Base-by-base conservation (phyloP, 495 filamentous ascomycete species). In the Hypoxylon lienhwacheense region DNA sequence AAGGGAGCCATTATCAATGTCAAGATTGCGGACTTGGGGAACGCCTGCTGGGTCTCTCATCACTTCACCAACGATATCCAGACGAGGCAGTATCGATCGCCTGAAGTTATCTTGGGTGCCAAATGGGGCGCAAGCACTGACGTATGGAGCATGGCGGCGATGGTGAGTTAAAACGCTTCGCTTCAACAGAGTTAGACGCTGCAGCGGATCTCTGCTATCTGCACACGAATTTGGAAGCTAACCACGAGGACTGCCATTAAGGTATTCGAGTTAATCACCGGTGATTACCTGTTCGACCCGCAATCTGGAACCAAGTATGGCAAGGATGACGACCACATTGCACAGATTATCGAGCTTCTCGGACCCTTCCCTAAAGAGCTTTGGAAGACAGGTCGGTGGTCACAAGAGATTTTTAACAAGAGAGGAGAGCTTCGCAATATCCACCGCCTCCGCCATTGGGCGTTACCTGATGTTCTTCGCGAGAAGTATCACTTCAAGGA, bases 21-120 rank as follows among this genome's bases (percentile, higher is more conserved):
- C 63, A 99, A 99, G 76, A 99, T 99, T 70, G 93, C 93, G 10
- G 93, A 99, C 76, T 78, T 99, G 47, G 93, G 93, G 24, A 99
- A 99, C 66, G 93, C 93, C 7, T 99, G 93, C 74, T 99, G 93
- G 93, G 91, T 96, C 17, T 86, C 88, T 22, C 93, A 99, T 67
- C 93, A 99, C 69, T 99, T 99, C 72, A 99, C 93, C 57, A 97
- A 99, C 63, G 93, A 99, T 66, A 99, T 99, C 55, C 93, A 99
- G 63, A 99, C 93, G 5, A 82, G 93, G 62, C 93, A 99, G 70
- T 99, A 99, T 70, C 82, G 93, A 15, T 97, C 93, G 0, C 93
- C 93, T 2, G 93, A 99, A 70, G 93, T 99, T 20, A 97, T 99
- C 34, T 73, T 99, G 12, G 93, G 93, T 32, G 84, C 91, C 1